A percentile compares a stretch with the other conserved stretches of the same genome.
phyloP scores from a whole-genome alignment of 2,329 filamentous ascomycete species.

The Aspergillus sp. region DNA sequence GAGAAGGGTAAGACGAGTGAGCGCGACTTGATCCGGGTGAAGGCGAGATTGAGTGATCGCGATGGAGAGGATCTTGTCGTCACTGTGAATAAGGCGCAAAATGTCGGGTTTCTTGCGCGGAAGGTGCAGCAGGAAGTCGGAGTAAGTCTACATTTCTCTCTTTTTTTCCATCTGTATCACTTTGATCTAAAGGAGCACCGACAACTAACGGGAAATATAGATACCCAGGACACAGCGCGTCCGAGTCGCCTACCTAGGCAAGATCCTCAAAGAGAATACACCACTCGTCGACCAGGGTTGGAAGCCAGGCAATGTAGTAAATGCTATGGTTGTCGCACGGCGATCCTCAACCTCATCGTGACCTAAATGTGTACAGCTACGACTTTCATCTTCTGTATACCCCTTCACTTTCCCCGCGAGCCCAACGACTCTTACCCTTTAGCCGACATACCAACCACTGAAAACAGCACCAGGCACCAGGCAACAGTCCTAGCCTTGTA shows the following conservation, averaged over 20 bases:
- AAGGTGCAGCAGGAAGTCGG: constrained; percentile 63
- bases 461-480: no score
- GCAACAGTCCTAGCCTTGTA: no score
- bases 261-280: constrained; percentile 68
- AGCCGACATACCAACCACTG: no score
- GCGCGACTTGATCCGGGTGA: constrained; percentile 57
- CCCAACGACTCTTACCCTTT: no score
- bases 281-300: constrained; percentile 70
- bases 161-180: neutral
- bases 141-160: constrained; percentile 49
- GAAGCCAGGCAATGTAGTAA: constrained; percentile 72
- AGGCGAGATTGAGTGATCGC: constrained; percentile 65
- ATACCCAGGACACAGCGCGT: constrained; percentile 60
- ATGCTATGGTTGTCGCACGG: constrained; percentile 64
- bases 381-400: neutral
- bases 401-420: neutral
- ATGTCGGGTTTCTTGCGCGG: constrained; percentile 62
- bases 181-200: neutral
- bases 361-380: neutral
- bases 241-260: constrained; percentile 77
- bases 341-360: constrained; percentile 18
- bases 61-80: constrained; percentile 63
- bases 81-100: constrained; percentile 58
- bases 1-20: constrained; percentile 63
- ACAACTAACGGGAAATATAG: constrained; percentile 39